Base-by-base conservation (phyloP, 169 alveolate species). In the Eimeria praecox region DNA sequence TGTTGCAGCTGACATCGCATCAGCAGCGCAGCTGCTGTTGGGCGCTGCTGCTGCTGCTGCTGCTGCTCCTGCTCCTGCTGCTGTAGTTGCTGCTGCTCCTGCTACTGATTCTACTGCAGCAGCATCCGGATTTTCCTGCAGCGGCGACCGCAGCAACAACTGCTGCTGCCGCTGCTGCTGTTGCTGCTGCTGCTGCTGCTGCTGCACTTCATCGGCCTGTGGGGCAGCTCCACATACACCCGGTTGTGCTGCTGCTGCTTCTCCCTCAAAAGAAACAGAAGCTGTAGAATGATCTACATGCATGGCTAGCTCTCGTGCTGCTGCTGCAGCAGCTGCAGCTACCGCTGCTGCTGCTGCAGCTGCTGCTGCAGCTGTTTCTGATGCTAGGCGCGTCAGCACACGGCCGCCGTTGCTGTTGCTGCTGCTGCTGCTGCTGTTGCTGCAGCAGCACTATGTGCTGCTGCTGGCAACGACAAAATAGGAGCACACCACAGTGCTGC, bases 331-430 rank as follows among this genome's bases (percentile, higher is more conserved):
- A 44, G 64, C 64, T 46, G 69, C 89, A 78, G 89, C 69, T 40
- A 30, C 89, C 12, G 42, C 89, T 78, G 69, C 89, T n/a, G 89
- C 56, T 44, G 69, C 89, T 78, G 89, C 89, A 44, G 69, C 89
- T n/a, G 89, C 56, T 44, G 69, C 89, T 78, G 89, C 89, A 44
- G 89, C 69, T 44, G 89, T 33, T 46, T 18, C 69, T 12, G 44
- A 3, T 16, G 44, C 35, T 49, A 20, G 56, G 64, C 64, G 14
- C 3, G 56, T 30, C 24, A 56, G 33, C 64, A 14, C 33, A 30
- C 30, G 18, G 89, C 89, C 44, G 69, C 64, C 42, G 24, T 40
- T 30, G 64, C 89, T 78, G 69, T 30, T 78, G 69, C 89, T 24
- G 89, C 89, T 42, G 89, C 89, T 42, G 89, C 83, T 78, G 69